Base-by-base conservation (phyloP, 257 asterid genomes). In the Primulina huaijiensis region DNA sequence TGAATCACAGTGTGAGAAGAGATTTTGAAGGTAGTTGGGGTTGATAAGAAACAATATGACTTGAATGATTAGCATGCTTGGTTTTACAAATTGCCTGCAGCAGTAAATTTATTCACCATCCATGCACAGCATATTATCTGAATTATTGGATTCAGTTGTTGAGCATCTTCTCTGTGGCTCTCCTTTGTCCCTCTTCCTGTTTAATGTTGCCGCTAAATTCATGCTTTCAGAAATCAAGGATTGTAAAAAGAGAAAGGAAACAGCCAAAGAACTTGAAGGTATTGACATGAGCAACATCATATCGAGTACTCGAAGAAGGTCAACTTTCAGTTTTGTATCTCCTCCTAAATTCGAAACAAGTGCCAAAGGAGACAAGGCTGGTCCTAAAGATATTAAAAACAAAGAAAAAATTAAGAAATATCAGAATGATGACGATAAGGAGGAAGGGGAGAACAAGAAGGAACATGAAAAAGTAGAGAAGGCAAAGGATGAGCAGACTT, bases 181-280 rank as follows among this genome's bases (percentile, higher is more conserved):
- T 20, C 57, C 66, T 11, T 34, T 3, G 60, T 0, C 60, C 17
- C 23, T 16, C 16, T 1, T 8, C 27, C 21, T 11, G 9, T 37
- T 53, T 73, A 78, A 70, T 79, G 70, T 80, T 78, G 56, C 34
- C 76, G 60, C 27, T 60, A 67, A 34, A 11, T 73, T 53, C 66
- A 62, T 65, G 68, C 60, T 68, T 74, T 38, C 83, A 93, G 97
- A 93, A 79, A 93, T 90, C 71, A 89, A 87, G 74, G 95, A 90
- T 68, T 92, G 96, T 75, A 85, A 70, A 80, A 90, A 79, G 89
- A 90, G 83, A 85, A 93, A 89, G 84, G 92, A 90, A 50, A 90
- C 76, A 69, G 97, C 92, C 62, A 89, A 78, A 84, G 99, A 93
- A 82, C 93, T 93, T 62, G 99, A 93, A 84, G 99, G 97, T 71